Evolutionary conservation across 2,329 filamentous ascomycete genomes (phyloP).

Genomic region (Aureobasidium subglaciale): DNA sequence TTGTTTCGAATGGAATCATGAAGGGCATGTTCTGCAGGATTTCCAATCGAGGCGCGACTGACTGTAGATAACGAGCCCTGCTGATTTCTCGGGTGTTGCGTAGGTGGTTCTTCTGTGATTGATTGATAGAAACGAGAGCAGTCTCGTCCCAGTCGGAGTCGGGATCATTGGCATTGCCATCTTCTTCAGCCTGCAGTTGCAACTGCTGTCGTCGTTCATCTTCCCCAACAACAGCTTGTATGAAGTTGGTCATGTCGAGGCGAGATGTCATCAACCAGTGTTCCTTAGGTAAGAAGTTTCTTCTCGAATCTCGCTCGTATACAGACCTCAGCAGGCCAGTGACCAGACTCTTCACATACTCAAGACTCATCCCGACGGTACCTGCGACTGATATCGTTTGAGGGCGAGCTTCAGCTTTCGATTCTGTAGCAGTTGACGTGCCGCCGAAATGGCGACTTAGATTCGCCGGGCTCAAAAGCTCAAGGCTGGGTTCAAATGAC

Average conservation of each 20-base stretch:
- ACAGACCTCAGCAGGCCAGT: conserved; percentile 78
- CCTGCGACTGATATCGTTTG: conserved; percentile 45
- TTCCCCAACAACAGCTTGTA: conserved; percentile 77
- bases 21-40: conserved; percentile 96
- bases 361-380: conserved; percentile 65
- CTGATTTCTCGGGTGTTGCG: conserved; percentile 59
- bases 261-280: conserved; percentile 91
- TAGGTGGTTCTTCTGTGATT: conserved; percentile 27
- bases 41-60: conserved; percentile 78
- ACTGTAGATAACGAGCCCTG: conserved; percentile 64
- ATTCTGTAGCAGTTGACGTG: not conserved
- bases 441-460: conserved; percentile 24
- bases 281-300: conserved; percentile 70
- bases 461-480: conserved; percentile 13
- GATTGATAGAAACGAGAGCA: not conserved
- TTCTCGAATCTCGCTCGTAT: conserved; percentile 86
- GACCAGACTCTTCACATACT: conserved; percentile 71
- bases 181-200: conserved; percentile 53
- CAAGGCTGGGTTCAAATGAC: conserved; percentile 6
- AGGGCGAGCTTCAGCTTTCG: conserved; percentile 27
- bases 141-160: conserved; percentile 35
- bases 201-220: conserved; percentile 70
- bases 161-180: conserved; percentile 18
- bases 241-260: conserved; percentile 84
- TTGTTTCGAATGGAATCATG: conserved; percentile 83